Evolutionary conservation across 1,139 yeast species (phyloP).

Genomic region (Yamadazyma membranifaciens): DNA sequence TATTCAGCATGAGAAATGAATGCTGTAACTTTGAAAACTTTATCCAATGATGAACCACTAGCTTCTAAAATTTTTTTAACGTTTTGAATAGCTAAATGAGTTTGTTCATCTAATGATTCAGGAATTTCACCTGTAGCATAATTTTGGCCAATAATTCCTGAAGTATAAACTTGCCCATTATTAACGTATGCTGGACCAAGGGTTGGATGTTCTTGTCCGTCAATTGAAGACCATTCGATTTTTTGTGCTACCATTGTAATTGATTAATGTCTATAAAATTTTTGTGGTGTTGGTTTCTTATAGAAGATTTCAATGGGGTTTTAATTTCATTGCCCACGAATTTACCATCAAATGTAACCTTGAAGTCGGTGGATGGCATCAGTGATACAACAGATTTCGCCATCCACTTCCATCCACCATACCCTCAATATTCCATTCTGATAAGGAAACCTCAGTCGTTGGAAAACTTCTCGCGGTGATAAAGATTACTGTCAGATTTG

Average conservation of each 20-base stretch:
- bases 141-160: slow-evolving; percentile 36
- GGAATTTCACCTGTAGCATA: slow-evolving; percentile 37
- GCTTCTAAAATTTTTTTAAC: slow-evolving; percentile 43
- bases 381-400: background rate
- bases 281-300: background rate
- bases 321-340: background rate
- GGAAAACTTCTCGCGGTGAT: no score
- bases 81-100: slow-evolving; percentile 44
- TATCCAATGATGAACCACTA: slow-evolving; percentile 49
- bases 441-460: background rate
- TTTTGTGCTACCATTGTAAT: slow-evolving; percentile 26
- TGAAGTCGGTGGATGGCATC: background rate
- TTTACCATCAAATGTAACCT: no score
- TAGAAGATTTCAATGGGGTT: background rate
- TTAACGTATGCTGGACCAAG: slow-evolving; percentile 49
- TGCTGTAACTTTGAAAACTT: slow-evolving; percentile 51
- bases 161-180: slow-evolving; percentile 52
- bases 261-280: background rate
- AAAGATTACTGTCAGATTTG: background rate
- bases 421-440: background rate
- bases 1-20: slow-evolving; percentile 48
- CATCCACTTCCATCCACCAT: slow-evolving; percentile 1
- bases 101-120: slow-evolving; percentile 41
- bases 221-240: slow-evolving; percentile 40
- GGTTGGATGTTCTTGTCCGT: slow-evolving; percentile 33